Evolutionary conservation across 1,284 basidiomycete genomes (phyloP).

Genomic region (Puccinia horiana): DNA sequence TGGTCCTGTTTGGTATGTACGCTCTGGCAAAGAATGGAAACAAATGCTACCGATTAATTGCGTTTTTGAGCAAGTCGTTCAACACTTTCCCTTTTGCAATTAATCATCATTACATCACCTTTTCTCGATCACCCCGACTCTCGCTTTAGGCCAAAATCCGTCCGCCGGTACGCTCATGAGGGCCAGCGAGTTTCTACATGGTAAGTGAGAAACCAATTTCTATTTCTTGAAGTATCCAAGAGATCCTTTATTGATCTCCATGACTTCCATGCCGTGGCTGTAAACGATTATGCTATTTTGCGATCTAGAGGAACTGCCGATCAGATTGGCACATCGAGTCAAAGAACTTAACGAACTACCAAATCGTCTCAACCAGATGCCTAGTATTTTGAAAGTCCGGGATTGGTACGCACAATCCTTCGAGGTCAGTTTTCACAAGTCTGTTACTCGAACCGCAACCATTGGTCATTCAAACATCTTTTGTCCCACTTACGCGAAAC

Average conservation of each 20-base stretch:
- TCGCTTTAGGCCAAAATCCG: slow-evolving; percentile 71
- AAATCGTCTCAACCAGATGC: slow-evolving; percentile 86
- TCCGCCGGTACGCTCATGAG: slow-evolving; percentile 82
- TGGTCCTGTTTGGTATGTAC: slow-evolving; percentile 69
- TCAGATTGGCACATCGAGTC: slow-evolving; percentile 90
- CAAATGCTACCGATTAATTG: not conserved
- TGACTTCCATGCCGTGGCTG: slow-evolving; percentile 12
- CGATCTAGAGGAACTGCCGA: slow-evolving; percentile 78
- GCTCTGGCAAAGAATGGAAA: not conserved
- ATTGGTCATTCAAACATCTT: not conserved
- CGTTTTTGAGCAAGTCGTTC: not conserved
- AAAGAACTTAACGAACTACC: slow-evolving; percentile 95
- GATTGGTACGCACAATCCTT: slow-evolving; percentile 99
- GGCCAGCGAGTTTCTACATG: slow-evolving; percentile 78
- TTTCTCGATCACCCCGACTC: no score
- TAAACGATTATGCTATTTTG: not conserved
- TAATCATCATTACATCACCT: not conserved
- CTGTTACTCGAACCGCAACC: not conserved
- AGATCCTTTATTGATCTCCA: not conserved
- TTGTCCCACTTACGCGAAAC: not conserved
- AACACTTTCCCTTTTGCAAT: not conserved
- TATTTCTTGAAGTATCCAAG: slow-evolving; percentile 51
- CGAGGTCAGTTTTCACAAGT: slow-evolving; percentile 67
- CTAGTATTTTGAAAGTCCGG: slow-evolving; percentile 90
- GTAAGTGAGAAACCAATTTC: slow-evolving; percentile 60